Evolutionary conservation across 208 protist species (phyloP).

Genomic region (Leishmania tarentolae): DNA sequence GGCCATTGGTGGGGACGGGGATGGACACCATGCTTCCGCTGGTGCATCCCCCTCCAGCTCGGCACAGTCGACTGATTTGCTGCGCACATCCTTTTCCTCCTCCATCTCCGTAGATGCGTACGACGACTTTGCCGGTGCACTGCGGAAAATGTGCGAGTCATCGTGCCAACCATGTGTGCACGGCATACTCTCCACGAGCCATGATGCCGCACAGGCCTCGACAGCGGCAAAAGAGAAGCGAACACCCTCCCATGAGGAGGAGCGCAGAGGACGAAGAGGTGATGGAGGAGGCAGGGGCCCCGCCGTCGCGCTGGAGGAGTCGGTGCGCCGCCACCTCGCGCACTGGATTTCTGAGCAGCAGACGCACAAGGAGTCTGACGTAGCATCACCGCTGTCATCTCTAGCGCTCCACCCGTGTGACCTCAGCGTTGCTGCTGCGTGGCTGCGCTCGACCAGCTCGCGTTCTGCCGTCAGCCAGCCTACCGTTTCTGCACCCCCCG

Average conservation of each 20-base stretch:
- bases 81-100: neutral
- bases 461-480: neutral
- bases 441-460: neutral
- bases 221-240: neutral
- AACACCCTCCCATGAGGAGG: no score
- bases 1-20: neutral
- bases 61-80: neutral
- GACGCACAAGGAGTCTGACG: neutral
- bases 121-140: neutral
- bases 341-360: neutral
- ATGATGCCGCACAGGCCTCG: neutral
- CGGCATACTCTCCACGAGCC: constrained; percentile 9
- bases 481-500: neutral
- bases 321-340: neutral
- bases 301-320: neutral
- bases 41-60: neutral
- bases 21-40: neutral
- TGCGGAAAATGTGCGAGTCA: constrained; percentile 9
- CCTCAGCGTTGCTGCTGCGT: neutral
- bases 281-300: neutral
- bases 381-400: neutral
- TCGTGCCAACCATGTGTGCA: constrained; percentile 15
- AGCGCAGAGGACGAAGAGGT: no score
- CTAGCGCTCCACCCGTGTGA: neutral
- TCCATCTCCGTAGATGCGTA: neutral